These are phyloP conservation scores for Thermochaetoides dissita DNA, from an alignment of 2,329 filamentous ascomycete genomes.

Conservation along the genomic window DNA sequence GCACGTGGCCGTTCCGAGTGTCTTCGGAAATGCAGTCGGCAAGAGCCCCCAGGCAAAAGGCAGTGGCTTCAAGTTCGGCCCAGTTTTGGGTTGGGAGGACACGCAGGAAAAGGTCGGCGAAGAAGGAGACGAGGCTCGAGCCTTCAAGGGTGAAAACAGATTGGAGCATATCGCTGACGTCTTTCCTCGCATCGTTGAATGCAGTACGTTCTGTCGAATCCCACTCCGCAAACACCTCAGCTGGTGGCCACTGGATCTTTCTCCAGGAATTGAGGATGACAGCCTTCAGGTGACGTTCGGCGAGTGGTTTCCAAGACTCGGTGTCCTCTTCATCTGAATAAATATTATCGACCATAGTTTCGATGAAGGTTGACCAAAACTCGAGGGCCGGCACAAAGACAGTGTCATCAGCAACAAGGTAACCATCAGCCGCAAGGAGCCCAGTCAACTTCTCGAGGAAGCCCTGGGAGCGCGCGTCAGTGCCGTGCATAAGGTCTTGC, in stretches of 20 bases:
- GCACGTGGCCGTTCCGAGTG: conserved; percentile 40
- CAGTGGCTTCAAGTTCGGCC: conserved; percentile 45
- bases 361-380: conserved; percentile 68
- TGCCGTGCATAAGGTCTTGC: conserved; percentile 41
- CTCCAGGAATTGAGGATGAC: conserved; percentile 53
- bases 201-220: conserved; percentile 52
- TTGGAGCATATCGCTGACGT: conserved; percentile 66
- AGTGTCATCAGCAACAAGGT: conserved; percentile 57
- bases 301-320: conserved; percentile 42
- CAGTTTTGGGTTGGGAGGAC: conserved; percentile 36
- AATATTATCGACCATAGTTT: conserved; percentile 47
- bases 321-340: conserved; percentile 34
- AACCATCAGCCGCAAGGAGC: conserved; percentile 51
- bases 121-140: conserved; percentile 39
- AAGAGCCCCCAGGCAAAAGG: conserved; percentile 51
- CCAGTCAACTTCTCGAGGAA: conserved; percentile 48
- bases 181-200: conserved; percentile 61
- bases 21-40: conserved; percentile 51
- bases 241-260: conserved; percentile 55
- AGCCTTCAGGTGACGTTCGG: conserved; percentile 45
- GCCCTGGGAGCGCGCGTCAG: conserved; percentile 34
- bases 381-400: conserved; percentile 63
- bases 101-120: conserved; percentile 40
- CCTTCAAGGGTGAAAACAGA: conserved; percentile 52
- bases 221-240: conserved; percentile 47